These are phyloP conservation scores for Omphalotus guepiniiformis DNA, from an alignment of 768 basidiomycete genomes.

Conservation along the genomic window DNA sequence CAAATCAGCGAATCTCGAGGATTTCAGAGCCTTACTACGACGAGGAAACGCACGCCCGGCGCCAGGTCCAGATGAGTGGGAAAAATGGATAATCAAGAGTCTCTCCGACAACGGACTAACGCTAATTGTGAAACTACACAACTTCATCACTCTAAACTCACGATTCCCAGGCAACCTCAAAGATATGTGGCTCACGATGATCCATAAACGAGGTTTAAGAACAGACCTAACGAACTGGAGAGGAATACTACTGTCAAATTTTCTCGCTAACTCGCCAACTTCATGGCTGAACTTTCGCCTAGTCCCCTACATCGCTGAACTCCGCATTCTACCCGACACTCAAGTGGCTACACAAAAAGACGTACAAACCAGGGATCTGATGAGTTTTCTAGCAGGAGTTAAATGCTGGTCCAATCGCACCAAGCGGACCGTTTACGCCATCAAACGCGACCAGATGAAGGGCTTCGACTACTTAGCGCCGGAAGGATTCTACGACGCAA, in stretches of 20 bases:
- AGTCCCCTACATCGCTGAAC: slow-evolving; percentile 16
- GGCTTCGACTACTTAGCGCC: slow-evolving; percentile 26
- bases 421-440: slow-evolving; percentile 16
- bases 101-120: slow-evolving; percentile 19
- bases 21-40: slow-evolving; percentile 19
- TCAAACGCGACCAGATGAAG: slow-evolving; percentile 28
- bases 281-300: slow-evolving; percentile 25
- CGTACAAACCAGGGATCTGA: slow-evolving; percentile 22
- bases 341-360: slow-evolving; percentile 26
- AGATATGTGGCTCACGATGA: slow-evolving; percentile 18
- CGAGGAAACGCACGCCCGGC: slow-evolving; percentile 24
- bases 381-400: slow-evolving; percentile 17
- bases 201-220: slow-evolving; percentile 23
- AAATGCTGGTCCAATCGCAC: slow-evolving; percentile 19
- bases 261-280: slow-evolving; percentile 22
- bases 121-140: slow-evolving; percentile 21
- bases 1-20: slow-evolving; percentile 1
- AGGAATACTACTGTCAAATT: slow-evolving; percentile 21
- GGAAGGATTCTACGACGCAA: slow-evolving; percentile 28
- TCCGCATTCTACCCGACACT: slow-evolving; percentile 18
- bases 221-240: slow-evolving; percentile 25
- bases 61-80: slow-evolving; percentile 30
- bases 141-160: slow-evolving; percentile 21
- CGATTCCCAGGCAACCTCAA: slow-evolving; percentile 24
- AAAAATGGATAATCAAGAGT: slow-evolving; percentile 28